phyloP scores from a whole-genome alignment of 768 basidiomycete genomes.

The Russula brevipes region DNA sequence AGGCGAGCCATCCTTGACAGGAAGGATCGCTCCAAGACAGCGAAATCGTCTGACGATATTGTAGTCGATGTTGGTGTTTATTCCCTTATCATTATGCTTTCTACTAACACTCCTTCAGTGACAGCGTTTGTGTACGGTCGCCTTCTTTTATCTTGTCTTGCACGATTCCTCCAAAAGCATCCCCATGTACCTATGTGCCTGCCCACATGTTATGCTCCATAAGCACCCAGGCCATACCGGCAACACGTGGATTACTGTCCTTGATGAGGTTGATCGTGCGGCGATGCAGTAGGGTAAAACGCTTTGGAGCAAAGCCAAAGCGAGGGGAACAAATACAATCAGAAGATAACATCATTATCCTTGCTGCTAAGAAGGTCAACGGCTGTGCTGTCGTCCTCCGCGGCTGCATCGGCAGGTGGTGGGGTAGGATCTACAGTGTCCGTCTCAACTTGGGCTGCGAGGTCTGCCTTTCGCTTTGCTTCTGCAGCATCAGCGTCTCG shows the following conservation, averaged over 20 bases:
- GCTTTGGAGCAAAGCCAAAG: background rate
- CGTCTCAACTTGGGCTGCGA: conserved; percentile 20
- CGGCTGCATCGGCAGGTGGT: conserved; percentile 4
- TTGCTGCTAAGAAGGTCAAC: conserved; percentile 76
- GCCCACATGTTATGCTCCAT: conserved; percentile 54
- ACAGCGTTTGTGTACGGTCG: conserved; percentile 29
- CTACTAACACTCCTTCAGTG: conserved; percentile 33
- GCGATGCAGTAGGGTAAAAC: background rate
- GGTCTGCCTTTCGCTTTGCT: conserved; percentile 18
- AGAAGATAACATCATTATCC: conserved; percentile 94
- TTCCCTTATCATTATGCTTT: conserved; percentile 14
- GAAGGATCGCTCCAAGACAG: conserved; percentile 71
- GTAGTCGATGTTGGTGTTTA: conserved; percentile 66
- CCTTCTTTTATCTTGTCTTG: conserved; percentile 29
- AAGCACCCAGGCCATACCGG: conserved; percentile 25
- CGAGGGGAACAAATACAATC: conserved; percentile 27
- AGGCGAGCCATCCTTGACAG: conserved; percentile 84
- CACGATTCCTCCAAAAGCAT: conserved; percentile 44
- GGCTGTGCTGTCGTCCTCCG: conserved; percentile 31
- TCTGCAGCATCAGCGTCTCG: conserved; percentile 49
- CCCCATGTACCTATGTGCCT: conserved; percentile 61
- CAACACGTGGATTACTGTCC: background rate
- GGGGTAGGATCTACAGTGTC: background rate
- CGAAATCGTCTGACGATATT: conserved; percentile 51
- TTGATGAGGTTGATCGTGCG: conserved; percentile 4